These are phyloP conservation scores for Podaxis mareebaensis DNA, from an alignment of 768 basidiomycete genomes.

Conservation along the genomic window DNA sequence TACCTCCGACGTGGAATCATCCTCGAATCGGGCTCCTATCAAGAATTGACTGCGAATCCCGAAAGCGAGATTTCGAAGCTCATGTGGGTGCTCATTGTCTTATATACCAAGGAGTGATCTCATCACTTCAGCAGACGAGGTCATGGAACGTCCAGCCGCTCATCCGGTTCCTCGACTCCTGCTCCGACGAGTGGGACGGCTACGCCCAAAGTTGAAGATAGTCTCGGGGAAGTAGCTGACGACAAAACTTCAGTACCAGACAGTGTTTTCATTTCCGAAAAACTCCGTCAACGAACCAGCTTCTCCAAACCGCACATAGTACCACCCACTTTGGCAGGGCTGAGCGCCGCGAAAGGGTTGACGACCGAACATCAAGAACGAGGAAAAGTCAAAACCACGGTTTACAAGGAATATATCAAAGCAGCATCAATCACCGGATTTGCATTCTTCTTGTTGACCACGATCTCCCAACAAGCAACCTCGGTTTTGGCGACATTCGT, in stretches of 20 bases:
- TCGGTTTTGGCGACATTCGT: constrained; percentile 64
- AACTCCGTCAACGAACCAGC: constrained; percentile 56
- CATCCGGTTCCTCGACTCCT: constrained; percentile 56
- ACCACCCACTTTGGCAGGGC: constrained; percentile 37
- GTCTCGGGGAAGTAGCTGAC: constrained; percentile 20
- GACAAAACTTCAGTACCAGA: constrained; percentile 19
- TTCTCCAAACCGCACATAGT: constrained; percentile 58
- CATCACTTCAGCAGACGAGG: constrained; percentile 32
- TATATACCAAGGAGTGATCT: not conserved
- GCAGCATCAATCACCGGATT: constrained; percentile 81
- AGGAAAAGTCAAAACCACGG: constrained; percentile 74
- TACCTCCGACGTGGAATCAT: constrained; percentile 84
- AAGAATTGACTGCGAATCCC: constrained; percentile 54
- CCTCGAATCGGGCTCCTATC: constrained; percentile 71
- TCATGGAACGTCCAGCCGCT: constrained; percentile 43
- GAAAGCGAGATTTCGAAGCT: constrained; percentile 74
- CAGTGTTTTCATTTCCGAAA: constrained; percentile 47
- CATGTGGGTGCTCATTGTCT: constrained; percentile 47
- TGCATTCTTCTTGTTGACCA: constrained; percentile 56
- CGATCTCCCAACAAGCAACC: constrained; percentile 55
- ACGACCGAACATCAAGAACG: constrained; percentile 76
- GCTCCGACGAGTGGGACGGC: constrained; percentile 36
- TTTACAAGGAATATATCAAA: constrained; percentile 77
- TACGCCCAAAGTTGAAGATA: constrained; percentile 29
- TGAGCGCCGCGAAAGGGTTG: constrained; percentile 44